Percentiles rank a stretch among this genome's conserved stretches.
phyloP scores from a whole-genome alignment of 2,329 filamentous ascomycete genomes.

The Phialemonium atrogriseum region DNA sequence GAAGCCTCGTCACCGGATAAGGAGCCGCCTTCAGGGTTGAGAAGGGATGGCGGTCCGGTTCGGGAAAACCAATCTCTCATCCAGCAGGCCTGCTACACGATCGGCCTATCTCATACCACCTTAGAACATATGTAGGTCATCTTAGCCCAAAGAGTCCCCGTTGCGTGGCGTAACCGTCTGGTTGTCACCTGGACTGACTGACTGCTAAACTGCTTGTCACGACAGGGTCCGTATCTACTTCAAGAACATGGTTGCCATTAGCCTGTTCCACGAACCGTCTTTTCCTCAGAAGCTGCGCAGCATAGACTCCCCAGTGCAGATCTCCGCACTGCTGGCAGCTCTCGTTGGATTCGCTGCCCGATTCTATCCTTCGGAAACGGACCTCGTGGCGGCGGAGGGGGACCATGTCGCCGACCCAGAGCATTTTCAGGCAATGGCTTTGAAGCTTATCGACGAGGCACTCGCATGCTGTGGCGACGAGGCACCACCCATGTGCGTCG shows the following conservation, averaged over 20 bases:
- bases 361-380: constrained; percentile 20
- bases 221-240: constrained; percentile 17
- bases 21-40: too few relatives aligned
- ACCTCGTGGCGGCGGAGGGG: constrained; percentile 8
- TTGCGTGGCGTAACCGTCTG: background rate
- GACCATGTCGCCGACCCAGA: constrained; percentile 5
- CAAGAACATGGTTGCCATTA: constrained; percentile 21
- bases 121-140: too few relatives aligned
- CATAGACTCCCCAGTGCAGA: constrained; percentile 17
- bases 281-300: constrained; percentile 12
- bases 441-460: constrained; percentile 18
- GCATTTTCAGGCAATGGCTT: constrained; percentile 15
- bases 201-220: background rate
- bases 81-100: too few relatives aligned
- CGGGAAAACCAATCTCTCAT: too few relatives aligned
- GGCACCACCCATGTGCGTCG: constrained; percentile 21
- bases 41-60: too few relatives aligned
- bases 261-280: constrained; percentile 18
- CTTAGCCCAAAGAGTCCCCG: background rate
- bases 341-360: too few relatives aligned
- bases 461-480: constrained; percentile 22
- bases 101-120: background rate
- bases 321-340: too few relatives aligned
- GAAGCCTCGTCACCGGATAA: too few relatives aligned
- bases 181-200: background rate